Base-by-base conservation (phyloP, 1,139 yeast species). In the Taphrina flavorubra region DNA sequence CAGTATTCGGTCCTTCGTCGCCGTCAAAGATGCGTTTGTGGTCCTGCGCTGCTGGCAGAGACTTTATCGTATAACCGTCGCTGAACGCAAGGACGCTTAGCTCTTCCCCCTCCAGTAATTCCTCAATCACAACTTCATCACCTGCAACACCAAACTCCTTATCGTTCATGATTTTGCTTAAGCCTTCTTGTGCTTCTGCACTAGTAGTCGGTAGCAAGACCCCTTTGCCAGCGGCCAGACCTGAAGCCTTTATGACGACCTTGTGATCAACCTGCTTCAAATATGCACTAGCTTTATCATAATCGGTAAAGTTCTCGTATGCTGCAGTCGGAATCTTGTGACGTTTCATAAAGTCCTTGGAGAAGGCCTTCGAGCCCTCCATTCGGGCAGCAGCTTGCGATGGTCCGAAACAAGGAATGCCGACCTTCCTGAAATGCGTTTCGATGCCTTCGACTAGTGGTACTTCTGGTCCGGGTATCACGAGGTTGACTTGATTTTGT, bases 181-280 rank as follows among this genome's bases (percentile, higher is more conserved):
- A 83, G 13, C 97, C 98, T 47, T 82, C 86, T 71, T 86, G 80
- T 2, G 98, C 98, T 81, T 94, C 98, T 74, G 88, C 86, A 74
- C 87, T 89, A 69, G 86, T 84, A 70, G 87, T 84, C 68, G 99
- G 99, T 75, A 95, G 92, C 78, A 95, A 82, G 39, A 95, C 99
- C 74, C 99, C 99, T 79, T 95, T 95, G 72, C 99, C 99, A 44
- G 97, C 99, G 69, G 99, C 99, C 73, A 95, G 86, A 69, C 99
- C 99, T 68, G 95, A 94, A 13, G 99, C 99, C 81, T 95, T 95
- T 78, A 95, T 87, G 55, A 95, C 99, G 65, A 95, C 87, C 73
- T 87, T 85, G 79, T 89, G 89, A 77, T 87, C 85, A 58, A 88
- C 84, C 51, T 83, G 76, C 72, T 83, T 81, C 70, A 95, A 83